These are phyloP conservation scores for Cornus controversa DNA, from an alignment of 148 eudicot species.

Conservation along the genomic window DNA sequence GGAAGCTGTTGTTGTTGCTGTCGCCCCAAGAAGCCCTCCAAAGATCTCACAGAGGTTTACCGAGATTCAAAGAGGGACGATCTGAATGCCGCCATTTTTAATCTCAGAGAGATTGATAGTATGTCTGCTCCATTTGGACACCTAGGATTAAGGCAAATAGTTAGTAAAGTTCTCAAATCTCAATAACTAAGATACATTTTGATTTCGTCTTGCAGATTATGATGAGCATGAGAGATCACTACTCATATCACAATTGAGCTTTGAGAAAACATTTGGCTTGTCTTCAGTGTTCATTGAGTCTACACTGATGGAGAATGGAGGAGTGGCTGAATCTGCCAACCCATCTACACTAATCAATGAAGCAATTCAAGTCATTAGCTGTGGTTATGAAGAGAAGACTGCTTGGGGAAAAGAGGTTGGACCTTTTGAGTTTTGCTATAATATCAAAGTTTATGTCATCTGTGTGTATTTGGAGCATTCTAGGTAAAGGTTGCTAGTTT, in stretches of 20 bases:
- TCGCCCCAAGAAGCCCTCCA: conserved; percentile 62
- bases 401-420: conserved; percentile 99
- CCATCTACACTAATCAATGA: conserved; percentile 84
- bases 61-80: conserved; percentile 87
- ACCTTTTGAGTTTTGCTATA: background rate
- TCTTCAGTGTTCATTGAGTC: conserved; percentile 94
- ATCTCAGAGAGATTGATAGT: conserved; percentile 91
- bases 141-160: background rate
- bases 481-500: background rate
- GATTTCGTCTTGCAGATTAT: conserved; percentile 47
- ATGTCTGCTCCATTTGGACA: conserved; percentile 18
- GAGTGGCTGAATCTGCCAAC: conserved; percentile 78
- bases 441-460: background rate
- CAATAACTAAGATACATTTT: background rate
- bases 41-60: conserved; percentile 64
- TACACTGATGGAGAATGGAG: conserved; percentile 93
- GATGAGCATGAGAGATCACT: conserved; percentile 94
- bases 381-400: conserved; percentile 98
- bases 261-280: conserved; percentile 95
- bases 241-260: conserved; percentile 92
- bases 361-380: conserved; percentile 97
- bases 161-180: background rate
- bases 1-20: conserved; percentile 84
- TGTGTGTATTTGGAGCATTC: background rate
- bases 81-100: conserved; percentile 85